Percentiles rank a stretch among this genome's conserved stretches.
Conservation (phyloP, 2,329 filamentous ascomycete species). For the Monilinia vaccinii-corymbosi region DNA sequence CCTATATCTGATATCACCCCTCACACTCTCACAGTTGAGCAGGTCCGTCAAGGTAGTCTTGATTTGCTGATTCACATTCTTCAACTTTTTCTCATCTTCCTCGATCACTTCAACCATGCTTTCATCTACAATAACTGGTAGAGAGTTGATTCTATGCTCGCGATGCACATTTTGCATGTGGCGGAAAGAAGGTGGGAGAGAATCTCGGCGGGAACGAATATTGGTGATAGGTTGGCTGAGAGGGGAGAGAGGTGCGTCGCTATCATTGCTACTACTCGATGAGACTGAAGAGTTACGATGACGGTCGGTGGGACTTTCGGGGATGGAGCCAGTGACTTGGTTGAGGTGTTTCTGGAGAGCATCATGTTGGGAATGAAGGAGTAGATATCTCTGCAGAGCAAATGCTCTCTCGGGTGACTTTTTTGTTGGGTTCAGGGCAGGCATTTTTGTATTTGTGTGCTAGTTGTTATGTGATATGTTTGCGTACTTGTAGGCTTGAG, state of each 20-base stretch:
- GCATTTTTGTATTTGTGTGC: background rate
- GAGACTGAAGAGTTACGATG: conserved; percentile 11
- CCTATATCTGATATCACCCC: conserved; percentile 36
- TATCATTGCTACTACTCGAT: background rate
- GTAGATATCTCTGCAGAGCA: conserved; percentile 30
- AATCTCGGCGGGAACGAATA: background rate
- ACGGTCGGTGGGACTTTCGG: conserved; percentile 4
- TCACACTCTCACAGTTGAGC: conserved; percentile 42
- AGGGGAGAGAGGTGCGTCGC: background rate
- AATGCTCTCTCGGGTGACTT: conserved; percentile 26
- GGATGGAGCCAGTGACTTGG: conserved; percentile 15
- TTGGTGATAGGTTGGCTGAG: conserved; percentile 10
- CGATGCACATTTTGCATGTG: background rate
- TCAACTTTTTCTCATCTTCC: conserved; percentile 32
- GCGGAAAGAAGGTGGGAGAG: background rate
- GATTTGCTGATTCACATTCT: conserved; percentile 42
- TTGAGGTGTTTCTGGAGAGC: conserved; percentile 29
- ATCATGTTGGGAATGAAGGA: conserved; percentile 30
- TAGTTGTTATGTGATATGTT: background rate
- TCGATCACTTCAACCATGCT: conserved; percentile 18
- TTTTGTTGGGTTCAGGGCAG: conserved; percentile 13
- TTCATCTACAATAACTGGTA: conserved; percentile 23
- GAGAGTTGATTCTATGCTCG: conserved; percentile 14
- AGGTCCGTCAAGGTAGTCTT: conserved; percentile 45
- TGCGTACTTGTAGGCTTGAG: background rate